These are phyloP conservation scores for Aspergillus viridinutans DNA, from an alignment of 2,329 filamentous ascomycete species.

Conservation along the genomic window DNA sequence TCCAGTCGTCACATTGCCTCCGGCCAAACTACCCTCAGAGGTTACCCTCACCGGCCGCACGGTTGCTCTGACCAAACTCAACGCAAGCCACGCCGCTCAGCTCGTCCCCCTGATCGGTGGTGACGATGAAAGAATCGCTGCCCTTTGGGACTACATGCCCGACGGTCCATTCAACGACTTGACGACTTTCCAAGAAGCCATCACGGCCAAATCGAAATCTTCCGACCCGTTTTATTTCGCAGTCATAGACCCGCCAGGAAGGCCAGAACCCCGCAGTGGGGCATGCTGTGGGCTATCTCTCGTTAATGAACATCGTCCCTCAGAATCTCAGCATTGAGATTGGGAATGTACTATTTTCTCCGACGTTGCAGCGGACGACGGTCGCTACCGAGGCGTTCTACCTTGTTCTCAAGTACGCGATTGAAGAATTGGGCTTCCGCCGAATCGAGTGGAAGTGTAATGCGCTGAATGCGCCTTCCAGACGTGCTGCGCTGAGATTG, in stretches of 20 bases:
- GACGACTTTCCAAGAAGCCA: conserved; percentile 24
- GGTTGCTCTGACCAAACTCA: conserved; percentile 26
- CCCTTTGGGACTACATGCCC: conserved; percentile 43
- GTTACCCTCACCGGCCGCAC: conserved; percentile 20
- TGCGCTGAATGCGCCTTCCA: conserved; percentile 51
- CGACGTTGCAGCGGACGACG: conserved; percentile 49
- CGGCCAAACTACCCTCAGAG: conserved; percentile 5
- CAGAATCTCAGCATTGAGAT: conserved; percentile 53
- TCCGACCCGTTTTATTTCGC: conserved; percentile 44
- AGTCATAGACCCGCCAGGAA: conserved; percentile 34
- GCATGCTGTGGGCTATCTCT: conserved; percentile 41
- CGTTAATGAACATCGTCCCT: conserved; percentile 46
- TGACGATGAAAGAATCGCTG: conserved; percentile 8
- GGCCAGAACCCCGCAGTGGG: conserved; percentile 17
- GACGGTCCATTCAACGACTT: conserved; percentile 32
- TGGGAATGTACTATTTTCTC: conserved; percentile 52
- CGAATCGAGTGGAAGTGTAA: conserved; percentile 65
- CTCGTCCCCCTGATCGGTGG: conserved; percentile 29
- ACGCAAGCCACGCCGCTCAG: conserved; percentile 23
- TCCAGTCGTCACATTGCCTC: background rate
- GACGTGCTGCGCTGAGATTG: conserved; percentile 52
- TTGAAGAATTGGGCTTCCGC: conserved; percentile 52
- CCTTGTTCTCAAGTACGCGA: conserved; percentile 51
- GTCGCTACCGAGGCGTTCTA: conserved; percentile 57
- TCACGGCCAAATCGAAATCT: conserved; percentile 21